Evolutionary conservation across 2,329 filamentous ascomycete genomes (phyloP).

Genomic region (Fusarium stilboides): DNA sequence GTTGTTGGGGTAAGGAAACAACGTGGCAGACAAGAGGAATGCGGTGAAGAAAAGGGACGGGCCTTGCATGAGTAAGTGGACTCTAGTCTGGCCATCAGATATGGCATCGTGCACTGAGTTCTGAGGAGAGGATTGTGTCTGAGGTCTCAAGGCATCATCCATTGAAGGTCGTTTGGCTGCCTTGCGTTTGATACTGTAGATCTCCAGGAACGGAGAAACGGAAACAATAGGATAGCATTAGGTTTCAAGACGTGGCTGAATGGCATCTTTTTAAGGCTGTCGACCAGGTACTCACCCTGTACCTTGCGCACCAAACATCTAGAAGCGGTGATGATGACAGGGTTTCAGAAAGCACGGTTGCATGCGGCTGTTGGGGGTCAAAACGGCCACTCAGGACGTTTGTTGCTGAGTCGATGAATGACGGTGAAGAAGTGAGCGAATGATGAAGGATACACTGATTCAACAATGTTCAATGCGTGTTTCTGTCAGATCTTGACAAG

Average conservation of each 20-base stretch:
- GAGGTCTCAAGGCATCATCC: neutral
- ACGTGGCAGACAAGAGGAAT: constrained; percentile 32
- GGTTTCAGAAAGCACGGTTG: constrained; percentile 24
- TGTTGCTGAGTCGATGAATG: constrained; percentile 9
- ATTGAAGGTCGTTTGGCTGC: constrained; percentile 6
- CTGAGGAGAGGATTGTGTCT: neutral
- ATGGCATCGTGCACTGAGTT: neutral
- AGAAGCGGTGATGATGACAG: constrained; percentile 32
- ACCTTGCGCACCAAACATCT: constrained; percentile 3
- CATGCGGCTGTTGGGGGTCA: constrained; percentile 24
- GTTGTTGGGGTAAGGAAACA: constrained; percentile 35
- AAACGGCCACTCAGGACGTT: constrained; percentile 12
- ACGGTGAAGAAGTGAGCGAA: constrained; percentile 33
- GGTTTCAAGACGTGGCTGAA: constrained; percentile 18
- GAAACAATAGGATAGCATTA: constrained; percentile 4
- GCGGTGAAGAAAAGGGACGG: constrained; percentile 40
- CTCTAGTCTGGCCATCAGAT: neutral
- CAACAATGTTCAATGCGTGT: neutral
- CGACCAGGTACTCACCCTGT: constrained; percentile 24
- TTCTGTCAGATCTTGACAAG: neutral
- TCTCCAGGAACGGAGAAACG: constrained; percentile 21
- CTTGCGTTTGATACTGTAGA: constrained; percentile 24
- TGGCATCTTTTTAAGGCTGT: constrained; percentile 8
- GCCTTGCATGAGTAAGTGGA: constrained; percentile 31
- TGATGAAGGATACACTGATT: constrained; percentile 1